phyloP scores from a whole-genome alignment of 306 rosid species.

The Quercus mongolica region DNA sequence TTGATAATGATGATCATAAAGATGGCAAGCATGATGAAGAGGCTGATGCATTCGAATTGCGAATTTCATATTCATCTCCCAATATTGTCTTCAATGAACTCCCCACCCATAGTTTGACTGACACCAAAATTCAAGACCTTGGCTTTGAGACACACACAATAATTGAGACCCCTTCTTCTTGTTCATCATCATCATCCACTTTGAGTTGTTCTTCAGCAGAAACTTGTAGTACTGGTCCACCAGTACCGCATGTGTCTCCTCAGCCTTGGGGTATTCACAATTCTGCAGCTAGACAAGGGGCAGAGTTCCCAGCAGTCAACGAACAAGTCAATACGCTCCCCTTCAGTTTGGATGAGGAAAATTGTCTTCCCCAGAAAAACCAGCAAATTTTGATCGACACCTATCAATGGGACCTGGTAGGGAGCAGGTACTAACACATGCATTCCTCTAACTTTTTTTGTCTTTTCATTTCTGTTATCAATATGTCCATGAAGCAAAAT shows the following conservation, averaged over 20 bases:
- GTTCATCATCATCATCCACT: background rate
- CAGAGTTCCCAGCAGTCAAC: too few relatives aligned
- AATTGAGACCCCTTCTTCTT: background rate
- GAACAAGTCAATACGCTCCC: too few relatives aligned
- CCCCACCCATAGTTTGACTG: background rate
- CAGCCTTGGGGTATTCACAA: too few relatives aligned
- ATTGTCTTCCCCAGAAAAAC: background rate
- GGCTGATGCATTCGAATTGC: slow-evolving; percentile 19
- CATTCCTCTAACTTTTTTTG: background rate
- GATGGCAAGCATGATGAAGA: background rate
- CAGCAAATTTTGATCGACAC: background rate
- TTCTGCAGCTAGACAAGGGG: too few relatives aligned
- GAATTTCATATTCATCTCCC: slow-evolving; percentile 53
- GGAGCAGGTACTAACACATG: background rate
- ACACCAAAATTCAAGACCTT: background rate
- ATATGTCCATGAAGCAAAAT: background rate
- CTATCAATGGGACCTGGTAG: background rate
- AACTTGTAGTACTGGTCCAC: background rate
- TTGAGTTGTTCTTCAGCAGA: slow-evolving; percentile 5
- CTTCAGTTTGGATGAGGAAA: background rate
- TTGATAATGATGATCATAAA: background rate
- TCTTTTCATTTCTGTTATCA: background rate
- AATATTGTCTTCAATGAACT: background rate
- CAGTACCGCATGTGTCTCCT: background rate
- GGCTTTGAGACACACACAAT: background rate